Evolutionary conservation across 2,329 filamentous ascomycete species (phyloP).

Genomic region (Alternaria atra): DNA sequence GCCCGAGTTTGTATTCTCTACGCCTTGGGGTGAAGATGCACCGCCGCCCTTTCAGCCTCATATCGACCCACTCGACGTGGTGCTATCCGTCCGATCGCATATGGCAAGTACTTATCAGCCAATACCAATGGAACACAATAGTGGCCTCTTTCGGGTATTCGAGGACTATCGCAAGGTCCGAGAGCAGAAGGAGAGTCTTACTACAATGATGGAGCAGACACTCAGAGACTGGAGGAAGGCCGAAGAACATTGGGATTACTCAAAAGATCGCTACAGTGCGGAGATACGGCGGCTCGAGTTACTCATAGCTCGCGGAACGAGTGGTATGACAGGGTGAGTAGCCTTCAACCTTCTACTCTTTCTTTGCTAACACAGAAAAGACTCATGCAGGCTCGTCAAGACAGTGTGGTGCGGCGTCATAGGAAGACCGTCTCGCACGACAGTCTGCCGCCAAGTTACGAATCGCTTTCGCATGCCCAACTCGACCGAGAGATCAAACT

Average conservation of each 20-base stretch:
- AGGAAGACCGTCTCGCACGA: slow-evolving; percentile 28
- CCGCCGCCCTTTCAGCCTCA: slow-evolving; percentile 22
- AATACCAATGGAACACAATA: slow-evolving; percentile 46
- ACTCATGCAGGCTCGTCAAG: slow-evolving; percentile 54
- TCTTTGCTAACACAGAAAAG: slow-evolving; percentile 21
- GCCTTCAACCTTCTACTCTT: neutral
- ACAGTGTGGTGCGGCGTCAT: slow-evolving; percentile 48
- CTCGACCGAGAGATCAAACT: slow-evolving; percentile 38
- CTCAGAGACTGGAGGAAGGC: slow-evolving; percentile 34
- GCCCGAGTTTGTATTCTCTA: slow-evolving; percentile 37
- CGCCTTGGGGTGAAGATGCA: slow-evolving; percentile 39
- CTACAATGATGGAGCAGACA: slow-evolving; percentile 39
- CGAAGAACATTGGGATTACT: slow-evolving; percentile 44
- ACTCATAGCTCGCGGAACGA: slow-evolving; percentile 53
- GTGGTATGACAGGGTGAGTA: slow-evolving; percentile 51
- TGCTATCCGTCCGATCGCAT: slow-evolving; percentile 40
- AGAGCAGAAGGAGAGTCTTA: slow-evolving; percentile 46
- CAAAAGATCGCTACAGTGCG: slow-evolving; percentile 49
- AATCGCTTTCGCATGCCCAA: slow-evolving; percentile 27
- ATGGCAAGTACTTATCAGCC: slow-evolving; percentile 34
- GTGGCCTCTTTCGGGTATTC: slow-evolving; percentile 53
- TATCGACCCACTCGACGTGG: slow-evolving; percentile 35
- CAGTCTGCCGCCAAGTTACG: slow-evolving; percentile 8
- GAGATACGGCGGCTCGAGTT: slow-evolving; percentile 58
- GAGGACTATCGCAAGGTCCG: slow-evolving; percentile 52